phyloP scores from a whole-genome alignment of 768 basidiomycete species.

The Tephrocybe sp. region DNA sequence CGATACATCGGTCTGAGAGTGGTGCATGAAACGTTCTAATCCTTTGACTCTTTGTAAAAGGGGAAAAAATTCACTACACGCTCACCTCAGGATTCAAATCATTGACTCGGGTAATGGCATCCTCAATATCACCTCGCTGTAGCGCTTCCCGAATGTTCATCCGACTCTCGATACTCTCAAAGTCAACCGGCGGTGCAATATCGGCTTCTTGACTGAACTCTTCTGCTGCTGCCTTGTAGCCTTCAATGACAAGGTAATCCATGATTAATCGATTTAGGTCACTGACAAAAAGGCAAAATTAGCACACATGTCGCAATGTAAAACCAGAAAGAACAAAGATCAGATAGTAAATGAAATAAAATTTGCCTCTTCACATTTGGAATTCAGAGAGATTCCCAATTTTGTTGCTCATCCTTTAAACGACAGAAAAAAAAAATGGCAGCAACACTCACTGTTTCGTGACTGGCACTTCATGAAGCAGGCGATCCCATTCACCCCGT shows the following conservation, averaged over 20 bases:
- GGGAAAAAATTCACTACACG: conserved; percentile 31
- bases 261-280: conserved; percentile 93
- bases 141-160: conserved; percentile 94
- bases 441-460: conserved; percentile 78
- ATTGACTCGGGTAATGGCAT: conserved; percentile 93
- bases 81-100: conserved; percentile 97
- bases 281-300: conserved; percentile 40
- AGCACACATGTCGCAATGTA: conserved; percentile 17
- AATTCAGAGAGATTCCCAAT: conserved; percentile 99
- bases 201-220: conserved; percentile 91
- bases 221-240: conserved; percentile 94
- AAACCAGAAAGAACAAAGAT: conserved; percentile 32
- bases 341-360: conserved; percentile 87
- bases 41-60: conserved; percentile 44
- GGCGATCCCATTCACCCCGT: conserved; percentile 85
- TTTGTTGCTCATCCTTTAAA: conserved; percentile 58
- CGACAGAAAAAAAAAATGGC: conserved; percentile 17
- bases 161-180: conserved; percentile 88
- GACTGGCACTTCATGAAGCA: conserved; percentile 78
- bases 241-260: conserved; percentile 97
- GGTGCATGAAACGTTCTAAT: conserved; percentile 98
- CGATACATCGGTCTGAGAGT: conserved; percentile 76
- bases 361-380: conserved; percentile 56
- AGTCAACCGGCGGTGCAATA: conserved; percentile 74
- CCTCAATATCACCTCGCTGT: conserved; percentile 91